Evolutionary conservation across 208 protist species (phyloP).

Genomic region (Vickermania spadyakhi): DNA sequence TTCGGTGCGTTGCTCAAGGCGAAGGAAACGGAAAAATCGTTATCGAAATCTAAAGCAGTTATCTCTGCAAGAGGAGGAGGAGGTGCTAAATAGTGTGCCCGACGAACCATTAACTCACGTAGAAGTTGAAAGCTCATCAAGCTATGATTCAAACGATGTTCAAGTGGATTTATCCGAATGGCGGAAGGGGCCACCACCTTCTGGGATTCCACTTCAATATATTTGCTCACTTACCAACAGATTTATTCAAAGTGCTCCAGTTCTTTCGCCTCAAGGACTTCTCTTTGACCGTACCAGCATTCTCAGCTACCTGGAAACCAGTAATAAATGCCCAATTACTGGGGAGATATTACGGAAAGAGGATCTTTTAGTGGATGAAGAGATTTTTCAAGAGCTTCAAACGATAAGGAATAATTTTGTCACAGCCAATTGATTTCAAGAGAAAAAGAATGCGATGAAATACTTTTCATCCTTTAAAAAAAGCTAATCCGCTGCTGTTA

Average conservation of each 20-base stretch:
- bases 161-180: background rate
- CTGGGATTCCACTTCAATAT: constrained; percentile 26
- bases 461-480: background rate
- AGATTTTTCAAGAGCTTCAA: constrained; percentile 21
- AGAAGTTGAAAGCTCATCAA: background rate
- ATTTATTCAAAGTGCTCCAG: constrained; percentile 22
- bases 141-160: background rate
- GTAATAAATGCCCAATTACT: constrained; percentile 28
- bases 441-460: background rate
- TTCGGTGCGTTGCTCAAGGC: too few species aligned
- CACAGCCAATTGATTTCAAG: background rate
- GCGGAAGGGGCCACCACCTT: constrained; percentile 7
- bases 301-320: constrained; percentile 18
- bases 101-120: too few species aligned
- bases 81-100: background rate
- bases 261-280: constrained; percentile 34
- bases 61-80: background rate
- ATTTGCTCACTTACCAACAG: constrained; percentile 29
- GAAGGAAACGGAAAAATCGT: background rate
- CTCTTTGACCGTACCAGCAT: constrained; percentile 34
- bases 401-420: constrained; percentile 29
- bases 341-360: constrained; percentile 17
- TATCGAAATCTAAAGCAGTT: background rate
- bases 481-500: background rate
- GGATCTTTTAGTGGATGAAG: constrained; percentile 33